A percentile compares a stretch with the other conserved stretches of the same genome.
phyloP scores from a whole-genome alignment of 164 flowering plant genomes.

The Akebia trifoliata region DNA sequence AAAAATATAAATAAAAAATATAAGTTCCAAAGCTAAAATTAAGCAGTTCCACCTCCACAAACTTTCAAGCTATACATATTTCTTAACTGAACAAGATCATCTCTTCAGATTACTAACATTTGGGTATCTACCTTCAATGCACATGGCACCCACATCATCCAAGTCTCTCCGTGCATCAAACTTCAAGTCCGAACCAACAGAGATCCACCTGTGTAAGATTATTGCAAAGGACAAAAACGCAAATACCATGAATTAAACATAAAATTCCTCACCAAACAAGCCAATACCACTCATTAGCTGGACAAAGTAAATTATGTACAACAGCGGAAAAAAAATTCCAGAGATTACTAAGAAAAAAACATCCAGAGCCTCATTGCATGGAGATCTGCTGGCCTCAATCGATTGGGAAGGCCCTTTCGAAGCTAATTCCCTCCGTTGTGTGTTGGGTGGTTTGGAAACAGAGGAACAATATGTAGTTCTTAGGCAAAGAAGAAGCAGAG shows the following conservation, averaged over 20 bases:
- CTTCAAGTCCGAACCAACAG: constrained; percentile 96
- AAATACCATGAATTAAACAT: constrained; percentile 2
- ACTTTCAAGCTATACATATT: neutral
- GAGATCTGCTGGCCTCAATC: no score
- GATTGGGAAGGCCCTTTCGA: no score
- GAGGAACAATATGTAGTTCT: no score
- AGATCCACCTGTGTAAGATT: constrained; percentile 74
- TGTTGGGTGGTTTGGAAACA: no score
- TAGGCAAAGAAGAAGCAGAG: no score
- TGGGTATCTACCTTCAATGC: constrained; percentile 56
- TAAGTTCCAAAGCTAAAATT: neutral
- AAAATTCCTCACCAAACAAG: neutral
- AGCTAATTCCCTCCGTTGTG: no score
- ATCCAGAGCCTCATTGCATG: no score
- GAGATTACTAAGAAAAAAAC: no score
- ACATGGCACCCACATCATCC: constrained; percentile 82
- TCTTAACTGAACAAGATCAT: neutral
- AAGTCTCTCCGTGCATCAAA: constrained; percentile 95
- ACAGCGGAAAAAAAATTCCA: no score
- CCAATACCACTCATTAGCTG: neutral
- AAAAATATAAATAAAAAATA: neutral
- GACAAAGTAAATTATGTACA: neutral
- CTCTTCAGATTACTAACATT: constrained; percentile 2
- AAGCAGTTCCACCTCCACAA: neutral
- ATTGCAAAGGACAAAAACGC: constrained; percentile 14